Percentiles rank a stretch among this genome's conserved stretches.
Conservation (phyloP, 2,329 filamentous ascomycete genomes). For the Penicillium expansum region DNA sequence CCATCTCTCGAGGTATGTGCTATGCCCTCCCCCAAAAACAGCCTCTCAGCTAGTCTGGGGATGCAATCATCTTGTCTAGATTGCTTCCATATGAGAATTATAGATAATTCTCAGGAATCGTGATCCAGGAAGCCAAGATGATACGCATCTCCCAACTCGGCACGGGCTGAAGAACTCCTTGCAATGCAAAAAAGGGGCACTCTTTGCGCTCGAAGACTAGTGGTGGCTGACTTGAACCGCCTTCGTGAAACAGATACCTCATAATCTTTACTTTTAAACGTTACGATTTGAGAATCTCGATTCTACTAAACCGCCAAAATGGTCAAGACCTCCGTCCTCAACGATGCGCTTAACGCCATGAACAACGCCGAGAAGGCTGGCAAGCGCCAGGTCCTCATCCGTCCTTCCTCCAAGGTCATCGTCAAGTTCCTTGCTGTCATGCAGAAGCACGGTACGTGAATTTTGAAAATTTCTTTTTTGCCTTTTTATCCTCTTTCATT, state of each 20-base stretch:
- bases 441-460: constrained; percentile 92
- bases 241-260: constrained; percentile 35
- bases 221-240: constrained; percentile 57
- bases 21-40: constrained; percentile 25
- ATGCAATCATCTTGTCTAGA: constrained; percentile 40
- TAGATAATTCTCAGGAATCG: constrained; percentile 9
- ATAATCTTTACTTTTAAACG: constrained; percentile 29
- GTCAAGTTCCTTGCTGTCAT: constrained; percentile 99
- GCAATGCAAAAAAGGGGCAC: constrained; percentile 54
- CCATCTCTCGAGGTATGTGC: constrained; percentile 45
- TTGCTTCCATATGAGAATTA: constrained; percentile 16
- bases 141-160: constrained; percentile 46
- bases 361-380: constrained; percentile 99
- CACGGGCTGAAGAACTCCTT: constrained; percentile 69
- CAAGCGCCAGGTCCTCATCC: constrained; percentile 99
- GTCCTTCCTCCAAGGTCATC: constrained; percentile 98
- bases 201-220: constrained; percentile 65
- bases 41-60: constrained; percentile 46
- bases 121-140: constrained; percentile 29
- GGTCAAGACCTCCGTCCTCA: constrained; percentile 98
- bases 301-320: constrained; percentile 69
- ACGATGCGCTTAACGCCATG: constrained; percentile 98
- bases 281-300: constrained; percentile 54
- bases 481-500: constrained; percentile 12
- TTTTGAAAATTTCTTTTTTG: constrained; percentile 1